phyloP scores from a whole-genome alignment of 139 green algal genomes.

The Desmodesmus armatus region DNA sequence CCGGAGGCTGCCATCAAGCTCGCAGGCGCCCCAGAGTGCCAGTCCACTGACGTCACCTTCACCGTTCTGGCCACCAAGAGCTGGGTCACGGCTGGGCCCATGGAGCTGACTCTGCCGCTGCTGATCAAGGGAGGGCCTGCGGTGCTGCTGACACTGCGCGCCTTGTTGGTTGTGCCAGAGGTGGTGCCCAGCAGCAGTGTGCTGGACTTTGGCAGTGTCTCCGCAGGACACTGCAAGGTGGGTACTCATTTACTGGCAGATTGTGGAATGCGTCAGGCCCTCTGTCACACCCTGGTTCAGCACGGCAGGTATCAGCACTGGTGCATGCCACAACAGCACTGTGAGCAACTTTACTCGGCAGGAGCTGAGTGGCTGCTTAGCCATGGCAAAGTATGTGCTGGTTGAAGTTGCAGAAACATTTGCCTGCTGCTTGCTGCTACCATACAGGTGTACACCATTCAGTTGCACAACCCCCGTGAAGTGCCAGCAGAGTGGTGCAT shows the following conservation, averaged over 20 bases:
- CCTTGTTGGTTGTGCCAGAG: constrained; percentile 68
- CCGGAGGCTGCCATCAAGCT: constrained; percentile 78
- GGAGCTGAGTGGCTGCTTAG: not conserved
- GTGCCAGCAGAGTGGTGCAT: constrained; percentile 78
- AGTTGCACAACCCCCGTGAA: constrained; percentile 78
- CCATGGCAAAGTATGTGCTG: not conserved
- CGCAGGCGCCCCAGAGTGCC: constrained; percentile 67
- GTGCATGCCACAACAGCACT: too few relatives aligned
- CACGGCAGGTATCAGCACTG: too few relatives aligned
- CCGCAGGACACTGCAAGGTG: constrained; percentile 71
- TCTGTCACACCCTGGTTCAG: too few relatives aligned
- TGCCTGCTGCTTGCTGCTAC: not conserved
- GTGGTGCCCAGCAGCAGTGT: constrained; percentile 31
- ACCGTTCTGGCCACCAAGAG: constrained; percentile 58
- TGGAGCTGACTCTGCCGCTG: constrained; percentile 72
- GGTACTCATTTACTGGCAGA: too few relatives aligned
- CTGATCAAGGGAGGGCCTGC: constrained; percentile 68
- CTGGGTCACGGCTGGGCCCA: constrained; percentile 53
- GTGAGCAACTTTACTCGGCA: too few relatives aligned
- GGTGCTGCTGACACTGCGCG: constrained; percentile 71
- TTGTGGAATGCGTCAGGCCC: not conserved
- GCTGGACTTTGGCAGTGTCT: constrained; percentile 76
- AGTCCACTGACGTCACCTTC: constrained; percentile 59
- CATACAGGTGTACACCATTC: constrained; percentile 69
- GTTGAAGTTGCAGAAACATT: not conserved